A percentile compares a stretch with the other conserved stretches of the same genome.
Conservation (phyloP, 495 filamentous ascomycete species). For the Neurospora hispaniola region DNA sequence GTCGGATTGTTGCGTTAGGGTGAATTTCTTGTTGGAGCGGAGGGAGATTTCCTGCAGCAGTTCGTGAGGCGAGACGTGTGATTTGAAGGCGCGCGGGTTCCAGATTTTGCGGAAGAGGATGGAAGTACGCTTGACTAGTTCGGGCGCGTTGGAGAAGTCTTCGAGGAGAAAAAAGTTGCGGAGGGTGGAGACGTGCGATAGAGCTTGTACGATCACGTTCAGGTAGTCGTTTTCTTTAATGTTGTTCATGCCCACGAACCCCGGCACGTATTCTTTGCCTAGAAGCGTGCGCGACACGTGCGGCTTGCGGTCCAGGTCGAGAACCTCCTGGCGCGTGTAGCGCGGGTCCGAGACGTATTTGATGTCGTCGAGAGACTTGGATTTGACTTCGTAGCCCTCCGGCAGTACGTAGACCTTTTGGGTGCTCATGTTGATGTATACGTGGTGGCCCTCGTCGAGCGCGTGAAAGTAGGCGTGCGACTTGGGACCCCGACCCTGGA, state of each 20-base stretch:
- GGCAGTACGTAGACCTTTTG: constrained; percentile 94
- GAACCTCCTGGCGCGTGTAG: constrained; percentile 67
- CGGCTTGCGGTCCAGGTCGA: constrained; percentile 66
- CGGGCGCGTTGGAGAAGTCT: constrained; percentile 45
- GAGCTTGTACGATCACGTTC: constrained; percentile 89
- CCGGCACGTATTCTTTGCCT: constrained; percentile 77
- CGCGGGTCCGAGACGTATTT: constrained; percentile 96
- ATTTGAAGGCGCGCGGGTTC: constrained; percentile 95
- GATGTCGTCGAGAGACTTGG: constrained; percentile 94
- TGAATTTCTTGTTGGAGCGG: constrained; percentile 83
- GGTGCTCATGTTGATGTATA: constrained; percentile 93
- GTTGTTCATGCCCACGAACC: constrained; percentile 98
- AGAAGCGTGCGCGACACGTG: constrained; percentile 66
- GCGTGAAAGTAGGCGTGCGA: constrained; percentile 97
- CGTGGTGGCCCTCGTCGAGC: constrained; percentile 88
- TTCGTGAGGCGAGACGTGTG: constrained; percentile 95
- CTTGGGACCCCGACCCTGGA: constrained; percentile 84
- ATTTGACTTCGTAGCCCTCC: constrained; percentile 94
- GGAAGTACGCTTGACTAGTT: constrained; percentile 66
- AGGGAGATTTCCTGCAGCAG: constrained; percentile 90
- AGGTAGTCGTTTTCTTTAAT: constrained; percentile 99
- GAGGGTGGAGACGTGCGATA: constrained; percentile 81
- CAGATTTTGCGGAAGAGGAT: constrained; percentile 94
- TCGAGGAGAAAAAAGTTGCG: constrained; percentile 91
- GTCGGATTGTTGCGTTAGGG: constrained; percentile 82